Conservation (phyloP, 805 yeast species). For the Starmera quercuum region DNA sequence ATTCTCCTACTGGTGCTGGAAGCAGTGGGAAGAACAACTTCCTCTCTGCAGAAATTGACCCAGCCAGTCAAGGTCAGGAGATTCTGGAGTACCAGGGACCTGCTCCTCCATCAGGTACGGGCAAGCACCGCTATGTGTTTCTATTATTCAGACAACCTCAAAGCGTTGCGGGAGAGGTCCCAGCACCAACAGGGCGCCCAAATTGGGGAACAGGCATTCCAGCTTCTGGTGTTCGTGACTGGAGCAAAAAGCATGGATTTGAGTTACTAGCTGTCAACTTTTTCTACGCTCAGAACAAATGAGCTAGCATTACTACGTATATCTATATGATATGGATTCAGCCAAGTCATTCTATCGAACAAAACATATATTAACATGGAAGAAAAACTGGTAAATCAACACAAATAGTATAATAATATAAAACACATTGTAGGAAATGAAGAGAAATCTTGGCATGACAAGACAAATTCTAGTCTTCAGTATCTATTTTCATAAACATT, state of each 20-base stretch:
- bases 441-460: no score
- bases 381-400: no score
- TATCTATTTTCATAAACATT: slow-evolving; percentile 2
- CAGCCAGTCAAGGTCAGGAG: slow-evolving; percentile 27
- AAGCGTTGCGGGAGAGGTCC: slow-evolving; percentile 22
- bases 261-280: slow-evolving; percentile 71
- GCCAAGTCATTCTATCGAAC: no score
- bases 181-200: slow-evolving; percentile 47
- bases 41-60: slow-evolving; percentile 27
- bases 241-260: slow-evolving; percentile 57
- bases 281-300: slow-evolving; percentile 66
- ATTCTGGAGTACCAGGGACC: slow-evolving; percentile 68
- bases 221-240: slow-evolving; percentile 68
- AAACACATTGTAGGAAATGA: no score
- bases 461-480: not conserved
- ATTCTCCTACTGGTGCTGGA: slow-evolving; percentile 22
- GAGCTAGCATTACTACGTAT: no score
- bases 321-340: no score
- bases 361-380: no score
- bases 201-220: slow-evolving; percentile 87
- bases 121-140: slow-evolving; percentile 82
- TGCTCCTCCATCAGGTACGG: slow-evolving; percentile 84
- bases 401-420: no score
- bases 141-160: slow-evolving; percentile 59
- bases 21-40: slow-evolving; percentile 22